Evolutionary conservation across 2,329 filamentous ascomycete species (phyloP).

Genomic region (Diaporthe citrichinensis): DNA sequence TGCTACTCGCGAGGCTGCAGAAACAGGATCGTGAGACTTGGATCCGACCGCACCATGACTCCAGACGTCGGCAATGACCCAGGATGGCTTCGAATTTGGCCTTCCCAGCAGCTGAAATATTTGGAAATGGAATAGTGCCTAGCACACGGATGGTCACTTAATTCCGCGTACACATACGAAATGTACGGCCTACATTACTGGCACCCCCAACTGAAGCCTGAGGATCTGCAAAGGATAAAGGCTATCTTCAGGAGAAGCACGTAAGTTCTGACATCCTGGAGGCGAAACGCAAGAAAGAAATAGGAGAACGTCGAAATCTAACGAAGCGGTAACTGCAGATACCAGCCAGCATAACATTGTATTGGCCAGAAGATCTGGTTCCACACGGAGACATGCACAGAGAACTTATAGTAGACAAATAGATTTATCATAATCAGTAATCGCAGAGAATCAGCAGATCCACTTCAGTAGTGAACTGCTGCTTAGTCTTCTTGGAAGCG

Average conservation of each 20-base stretch:
- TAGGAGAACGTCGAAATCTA: background rate
- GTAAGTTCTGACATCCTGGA: background rate
- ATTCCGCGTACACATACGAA: background rate
- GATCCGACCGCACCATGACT: background rate
- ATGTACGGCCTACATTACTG: background rate
- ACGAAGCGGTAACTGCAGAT: background rate
- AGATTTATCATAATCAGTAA: background rate
- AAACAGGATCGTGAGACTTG: too few species aligned
- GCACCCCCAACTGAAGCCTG: too few species aligned
- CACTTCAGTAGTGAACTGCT: background rate
- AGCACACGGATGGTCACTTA: background rate
- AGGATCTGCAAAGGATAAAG: too few species aligned
- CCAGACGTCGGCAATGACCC: too few species aligned
- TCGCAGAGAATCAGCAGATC: background rate
- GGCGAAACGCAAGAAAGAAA: background rate
- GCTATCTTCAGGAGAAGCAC: background rate
- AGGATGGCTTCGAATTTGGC: background rate
- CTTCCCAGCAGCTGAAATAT: too few species aligned
- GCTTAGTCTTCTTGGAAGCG: background rate
- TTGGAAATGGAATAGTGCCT: background rate
- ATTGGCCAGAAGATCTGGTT: background rate
- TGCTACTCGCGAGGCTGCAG: background rate
- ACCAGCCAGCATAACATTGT: background rate
- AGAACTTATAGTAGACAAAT: background rate
- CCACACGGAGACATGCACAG: background rate